Percentiles rank a stretch among this genome's conserved stretches.
phyloP scores from a whole-genome alignment of 1,284 basidiomycete genomes.

The Ganoderma sinense region DNA sequence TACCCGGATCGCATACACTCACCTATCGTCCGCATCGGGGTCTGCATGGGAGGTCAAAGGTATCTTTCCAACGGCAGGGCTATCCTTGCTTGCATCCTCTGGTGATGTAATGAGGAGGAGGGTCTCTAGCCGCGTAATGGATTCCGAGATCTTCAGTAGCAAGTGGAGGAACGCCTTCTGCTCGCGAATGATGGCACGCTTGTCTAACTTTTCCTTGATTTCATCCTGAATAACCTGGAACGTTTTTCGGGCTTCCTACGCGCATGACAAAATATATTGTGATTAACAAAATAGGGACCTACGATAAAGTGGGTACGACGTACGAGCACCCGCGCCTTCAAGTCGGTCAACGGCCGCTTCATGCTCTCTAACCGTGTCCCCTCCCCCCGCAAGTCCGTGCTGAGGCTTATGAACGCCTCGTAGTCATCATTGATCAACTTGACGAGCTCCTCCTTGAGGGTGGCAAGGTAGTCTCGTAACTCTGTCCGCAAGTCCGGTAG shows the following conservation, averaged over 20 bases:
- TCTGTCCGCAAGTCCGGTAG: slow-evolving; percentile 89
- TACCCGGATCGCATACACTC: slow-evolving; percentile 5
- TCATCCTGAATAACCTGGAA: slow-evolving; percentile 74
- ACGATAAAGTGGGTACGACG: slow-evolving; percentile 38
- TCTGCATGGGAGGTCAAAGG: slow-evolving; percentile 38
- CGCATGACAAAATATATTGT: not conserved
- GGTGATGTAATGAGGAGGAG: slow-evolving; percentile 74
- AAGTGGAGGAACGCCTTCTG: slow-evolving; percentile 88
- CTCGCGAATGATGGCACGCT: slow-evolving; percentile 78
- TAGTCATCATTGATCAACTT: slow-evolving; percentile 98
- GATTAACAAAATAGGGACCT: not conserved
- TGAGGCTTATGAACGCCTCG: slow-evolving; percentile 95
- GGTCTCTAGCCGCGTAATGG: slow-evolving; percentile 82
- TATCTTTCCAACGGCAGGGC: slow-evolving; percentile 41
- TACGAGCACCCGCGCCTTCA: slow-evolving; percentile 79
- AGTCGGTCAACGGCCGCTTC: slow-evolving; percentile 65
- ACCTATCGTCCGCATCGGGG: slow-evolving; percentile 50
- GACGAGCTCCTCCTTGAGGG: slow-evolving; percentile 91
- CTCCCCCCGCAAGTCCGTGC: slow-evolving; percentile 88
- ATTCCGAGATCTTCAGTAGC: slow-evolving; percentile 89
- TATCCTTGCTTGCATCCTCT: slow-evolving; percentile 47
- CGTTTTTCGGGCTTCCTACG: slow-evolving; percentile 67
- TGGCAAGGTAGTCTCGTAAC: slow-evolving; percentile 84
- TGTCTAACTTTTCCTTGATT: slow-evolving; percentile 80
- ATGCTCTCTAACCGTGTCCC: slow-evolving; percentile 75